Evolutionary conservation across 495 filamentous ascomycete genomes (phyloP), one percentile per base, ranked within the genome.

Genomic region (Aspergillus steynii): DNA sequence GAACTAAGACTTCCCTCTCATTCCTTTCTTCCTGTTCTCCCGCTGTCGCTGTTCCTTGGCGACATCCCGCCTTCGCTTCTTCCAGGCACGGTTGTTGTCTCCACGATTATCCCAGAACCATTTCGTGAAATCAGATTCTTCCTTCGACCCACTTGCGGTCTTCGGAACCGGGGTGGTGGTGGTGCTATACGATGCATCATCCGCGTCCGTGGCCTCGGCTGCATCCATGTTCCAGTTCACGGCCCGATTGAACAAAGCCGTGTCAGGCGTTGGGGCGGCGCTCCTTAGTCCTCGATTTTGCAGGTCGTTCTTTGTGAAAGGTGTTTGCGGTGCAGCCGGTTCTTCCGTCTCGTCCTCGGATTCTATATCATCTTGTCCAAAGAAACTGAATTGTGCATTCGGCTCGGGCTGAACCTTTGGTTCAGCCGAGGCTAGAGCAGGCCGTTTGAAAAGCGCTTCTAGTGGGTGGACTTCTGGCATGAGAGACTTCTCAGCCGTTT

Each of bases 261-360:
- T 98, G 67, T 99, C 95, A 1, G 95, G 95, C 0, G 95, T 98
- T 2, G 95, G 95, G 0, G 95, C 95, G 10, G 93, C 93, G 65
- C 92, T 96, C 49, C 93, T 80, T 15, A 90, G 63, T 20, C 85
- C 85, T 45, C 93, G 84, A 57, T 80, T 80, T 65, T 91, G 88
- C 10, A 94, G 80, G 60, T 97, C 92, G 59, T 84, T 83, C 59
- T 87, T 86, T 2, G 88, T 90, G 69, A 87, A 96, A 0, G 93
- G 93, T 0, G 93, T 95, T 62, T 92, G 84, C 3, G 90, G 92
- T 28, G 80, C 82, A 20, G 82, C 27, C 15, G 63, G 4, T 45
- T 74, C 69, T 71, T 4, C 71, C 74, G 46, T 71, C 75, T 73
- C 74, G 48, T 72, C 71, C 7, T 85, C 74, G 0, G 72, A 74